Evolutionary conservation across 805 yeast genomes (phyloP), one percentile per base, ranked within the genome.

Genomic region (Cyberlindnera samutprakarnensis): DNA sequence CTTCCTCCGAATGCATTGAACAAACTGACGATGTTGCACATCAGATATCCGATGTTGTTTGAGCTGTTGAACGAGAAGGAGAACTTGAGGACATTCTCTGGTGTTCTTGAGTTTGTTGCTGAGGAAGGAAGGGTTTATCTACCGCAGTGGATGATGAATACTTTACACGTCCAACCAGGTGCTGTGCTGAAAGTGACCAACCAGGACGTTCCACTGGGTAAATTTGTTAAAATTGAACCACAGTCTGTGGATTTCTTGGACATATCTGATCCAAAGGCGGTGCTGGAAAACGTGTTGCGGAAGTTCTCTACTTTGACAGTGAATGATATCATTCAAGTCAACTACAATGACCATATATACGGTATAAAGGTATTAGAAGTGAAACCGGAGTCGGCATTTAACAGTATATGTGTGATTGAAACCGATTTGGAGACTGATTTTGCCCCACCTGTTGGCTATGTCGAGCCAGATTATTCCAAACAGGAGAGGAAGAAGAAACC

Each of bases 381-480:
- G 18, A 84, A 84, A 48, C 97, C 97, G 1, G 83, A 79, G 32
- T 66, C 75, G 2, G 46, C 56, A 6, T 60, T 64, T 7, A 61
- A 70, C 21, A 83, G 95, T 37, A 79, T 90, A 11, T 90, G 96
- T 65, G 96, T 92, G 5, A 85, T 92, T 18, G 99, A 92, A 54
- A 92, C 98, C 0, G 98, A 92, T 61, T 66, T 92, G 39, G 95
- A 85, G 37, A 94, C 96, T 0, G 99, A 92, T 53, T 92, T 92
- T 63, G 97, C 96, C 2, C 95, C 98, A 3, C 99, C 99, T 0
- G 95, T 90, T 5, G 99, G 99, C 0, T 92, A 92, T 53, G 95
- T 84, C 14, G 97, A 90, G 53, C 96, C 96, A 2, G 87, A 83
- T 41, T 73, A 72, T 55, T 44, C 54, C 56, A 23, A 35, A n/a